Conservation (phyloP, 1,284 basidiomycete species). For the Trichosporon faecale region DNA sequence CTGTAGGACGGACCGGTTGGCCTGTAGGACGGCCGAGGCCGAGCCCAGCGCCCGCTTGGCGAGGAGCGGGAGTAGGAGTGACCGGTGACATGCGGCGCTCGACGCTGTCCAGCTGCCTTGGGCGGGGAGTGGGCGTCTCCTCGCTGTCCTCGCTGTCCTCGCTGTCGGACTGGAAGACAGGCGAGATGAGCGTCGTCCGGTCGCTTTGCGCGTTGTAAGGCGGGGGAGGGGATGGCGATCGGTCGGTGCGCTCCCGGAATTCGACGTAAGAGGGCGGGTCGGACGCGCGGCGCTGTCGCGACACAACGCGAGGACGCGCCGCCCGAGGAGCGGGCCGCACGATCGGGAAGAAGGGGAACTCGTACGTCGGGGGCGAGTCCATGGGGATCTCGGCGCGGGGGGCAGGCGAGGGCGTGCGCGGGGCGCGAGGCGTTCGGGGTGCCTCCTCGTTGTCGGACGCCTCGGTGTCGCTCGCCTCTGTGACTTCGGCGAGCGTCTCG, state of each 20-base stretch:
- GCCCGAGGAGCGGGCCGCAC: slow-evolving; percentile 8
- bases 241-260: slow-evolving; percentile 7
- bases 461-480: background rate
- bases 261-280: slow-evolving; percentile 21
- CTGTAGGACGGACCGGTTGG: background rate
- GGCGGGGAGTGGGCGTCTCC: background rate
- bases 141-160: background rate
- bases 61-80: background rate
- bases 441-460: background rate
- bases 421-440: background rate
- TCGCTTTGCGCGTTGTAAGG: slow-evolving; percentile 45
- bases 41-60: background rate
- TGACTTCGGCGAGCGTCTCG: background rate
- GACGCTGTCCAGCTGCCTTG: background rate
- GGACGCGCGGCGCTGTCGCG: slow-evolving; percentile 1
- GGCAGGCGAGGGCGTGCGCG: background rate
- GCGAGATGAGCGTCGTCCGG: slow-evolving; percentile 29
- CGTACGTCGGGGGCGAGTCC: slow-evolving; percentile 19
- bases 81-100: background rate
- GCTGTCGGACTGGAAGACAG: slow-evolving; percentile 26
- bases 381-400: background rate
- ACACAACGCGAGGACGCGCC: background rate
- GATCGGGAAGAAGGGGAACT: slow-evolving; percentile 20
- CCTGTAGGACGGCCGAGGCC: background rate
- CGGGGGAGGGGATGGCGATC: slow-evolving; percentile 39